Conservation (phyloP, 1,139 yeast genomes). For the Suhomyces wounanorum region DNA sequence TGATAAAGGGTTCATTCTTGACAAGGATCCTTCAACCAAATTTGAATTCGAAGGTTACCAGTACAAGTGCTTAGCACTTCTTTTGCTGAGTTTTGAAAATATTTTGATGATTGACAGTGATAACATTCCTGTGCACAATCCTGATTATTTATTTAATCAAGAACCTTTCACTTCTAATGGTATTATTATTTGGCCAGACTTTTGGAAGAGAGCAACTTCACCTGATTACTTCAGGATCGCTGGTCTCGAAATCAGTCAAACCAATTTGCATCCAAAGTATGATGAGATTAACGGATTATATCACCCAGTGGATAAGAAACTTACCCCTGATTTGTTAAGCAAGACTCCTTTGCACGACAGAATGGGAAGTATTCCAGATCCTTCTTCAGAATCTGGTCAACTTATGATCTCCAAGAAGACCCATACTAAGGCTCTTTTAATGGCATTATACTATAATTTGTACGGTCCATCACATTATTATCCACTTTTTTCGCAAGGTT, state of each 20-base stretch:
- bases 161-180: slow-evolving; percentile 33
- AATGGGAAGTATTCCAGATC: slow-evolving; percentile 75
- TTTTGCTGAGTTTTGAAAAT: slow-evolving; percentile 76
- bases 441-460: slow-evolving; percentile 75
- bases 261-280: slow-evolving; percentile 32
- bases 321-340: neutral
- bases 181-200: slow-evolving; percentile 50
- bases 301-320: slow-evolving; percentile 7
- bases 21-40: slow-evolving; percentile 15
- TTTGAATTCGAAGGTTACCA: slow-evolving; percentile 73
- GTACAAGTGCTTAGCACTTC: slow-evolving; percentile 72
- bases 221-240: slow-evolving; percentile 46
- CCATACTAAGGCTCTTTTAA: slow-evolving; percentile 63
- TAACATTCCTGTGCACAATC: slow-evolving; percentile 61
- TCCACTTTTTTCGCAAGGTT: slow-evolving; percentile 83
- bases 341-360: slow-evolving; percentile 61
- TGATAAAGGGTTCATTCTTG: slow-evolving; percentile 11
- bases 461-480: slow-evolving; percentile 80
- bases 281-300: slow-evolving; percentile 33
- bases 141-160: slow-evolving; percentile 39
- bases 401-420: slow-evolving; percentile 64
- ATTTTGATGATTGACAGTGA: slow-evolving; percentile 79
- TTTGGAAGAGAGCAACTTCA: slow-evolving; percentile 49
- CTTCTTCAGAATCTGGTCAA: slow-evolving; percentile 83
- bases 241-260: slow-evolving; percentile 27